Percentiles rank a stretch among this genome's conserved stretches.
Evolutionary conservation across 2,329 filamentous ascomycete species (phyloP).

Genomic region (Stachybotrys echinatus): DNA sequence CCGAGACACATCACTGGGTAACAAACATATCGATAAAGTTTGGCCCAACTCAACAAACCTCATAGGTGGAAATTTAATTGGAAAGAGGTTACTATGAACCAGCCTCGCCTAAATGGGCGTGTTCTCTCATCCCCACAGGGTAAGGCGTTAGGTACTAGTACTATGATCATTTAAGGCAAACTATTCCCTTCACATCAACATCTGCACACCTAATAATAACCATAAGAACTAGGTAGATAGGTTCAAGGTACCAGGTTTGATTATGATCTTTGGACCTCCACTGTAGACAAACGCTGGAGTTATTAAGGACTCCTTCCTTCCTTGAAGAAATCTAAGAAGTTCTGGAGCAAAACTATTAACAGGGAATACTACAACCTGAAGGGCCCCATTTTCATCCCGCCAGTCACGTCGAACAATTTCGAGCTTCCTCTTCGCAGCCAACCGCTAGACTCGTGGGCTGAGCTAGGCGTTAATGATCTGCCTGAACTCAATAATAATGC

Average conservation of each 20-base stretch:
- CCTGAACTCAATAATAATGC: conserved; percentile 17
- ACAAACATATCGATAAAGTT: conserved; percentile 16
- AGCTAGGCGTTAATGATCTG: conserved; percentile 24
- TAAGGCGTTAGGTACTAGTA: conserved; percentile 33
- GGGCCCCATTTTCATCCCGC: conserved; percentile 25
- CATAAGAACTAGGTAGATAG: conserved; percentile 19
- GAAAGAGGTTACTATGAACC: conserved; percentile 23
- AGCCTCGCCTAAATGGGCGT: conserved; percentile 17
- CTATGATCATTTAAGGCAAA: conserved; percentile 26
- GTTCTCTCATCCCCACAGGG: conserved; percentile 17
- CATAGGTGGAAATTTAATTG: conserved; percentile 24
- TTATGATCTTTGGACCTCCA: conserved; percentile 34
- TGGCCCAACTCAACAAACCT: conserved; percentile 20
- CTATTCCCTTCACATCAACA: neutral
- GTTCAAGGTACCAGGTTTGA: conserved; percentile 33
- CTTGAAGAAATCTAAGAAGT: conserved; percentile 27
- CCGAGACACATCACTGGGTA: too few species aligned
- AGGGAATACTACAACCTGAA: conserved; percentile 28
- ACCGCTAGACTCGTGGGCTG: conserved; percentile 29
- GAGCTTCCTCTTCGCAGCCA: conserved; percentile 30
- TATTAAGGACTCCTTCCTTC: conserved; percentile 38
- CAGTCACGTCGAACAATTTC: conserved; percentile 22
- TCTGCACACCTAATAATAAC: too few species aligned
- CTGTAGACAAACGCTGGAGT: conserved; percentile 33
- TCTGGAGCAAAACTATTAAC: conserved; percentile 14